phyloP scores from a whole-genome alignment of 805 yeast genomes.

The Candida sithepensis region DNA sequence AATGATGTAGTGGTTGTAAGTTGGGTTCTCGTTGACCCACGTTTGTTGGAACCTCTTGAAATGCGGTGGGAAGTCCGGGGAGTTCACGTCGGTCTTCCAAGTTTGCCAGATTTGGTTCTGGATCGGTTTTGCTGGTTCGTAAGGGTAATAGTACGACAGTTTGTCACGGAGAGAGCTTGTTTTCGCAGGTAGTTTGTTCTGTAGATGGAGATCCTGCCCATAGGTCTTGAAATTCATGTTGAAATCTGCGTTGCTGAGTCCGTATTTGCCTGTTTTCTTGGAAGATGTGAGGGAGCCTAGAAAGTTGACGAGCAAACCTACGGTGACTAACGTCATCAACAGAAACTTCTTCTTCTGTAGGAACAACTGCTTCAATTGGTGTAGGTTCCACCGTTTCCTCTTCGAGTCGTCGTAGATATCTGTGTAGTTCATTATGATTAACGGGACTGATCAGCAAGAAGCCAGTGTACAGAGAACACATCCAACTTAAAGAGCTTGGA shows the following conservation, averaged over 20 bases:
- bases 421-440: constrained; percentile 1
- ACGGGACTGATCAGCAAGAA: too few relatives aligned
- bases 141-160: constrained; percentile 70
- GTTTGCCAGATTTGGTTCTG: constrained; percentile 92
- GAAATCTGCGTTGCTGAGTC: not conserved
- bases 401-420: constrained; percentile 11
- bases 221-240: constrained; percentile 13
- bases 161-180: constrained; percentile 45
- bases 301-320: too few relatives aligned
- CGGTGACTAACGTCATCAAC: not conserved
- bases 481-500: too few relatives aligned
- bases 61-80: constrained; percentile 51
- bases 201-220: constrained; percentile 6
- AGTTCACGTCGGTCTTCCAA: constrained; percentile 71
- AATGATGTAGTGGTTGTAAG: constrained; percentile 66
- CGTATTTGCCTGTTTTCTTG: too few relatives aligned
- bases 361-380: too few relatives aligned
- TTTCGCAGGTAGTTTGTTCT: constrained; percentile 14
- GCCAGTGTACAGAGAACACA: too few relatives aligned
- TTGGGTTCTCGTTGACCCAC: constrained; percentile 65
- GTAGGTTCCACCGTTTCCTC: not conserved
- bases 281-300: too few relatives aligned
- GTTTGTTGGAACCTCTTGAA: constrained; percentile 48
- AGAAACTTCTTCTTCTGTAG: constrained; percentile 6
- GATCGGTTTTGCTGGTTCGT: constrained; percentile 57